Conservation (phyloP, 495 filamentous ascomycete genomes). For the Schizothecium vesticola region DNA sequence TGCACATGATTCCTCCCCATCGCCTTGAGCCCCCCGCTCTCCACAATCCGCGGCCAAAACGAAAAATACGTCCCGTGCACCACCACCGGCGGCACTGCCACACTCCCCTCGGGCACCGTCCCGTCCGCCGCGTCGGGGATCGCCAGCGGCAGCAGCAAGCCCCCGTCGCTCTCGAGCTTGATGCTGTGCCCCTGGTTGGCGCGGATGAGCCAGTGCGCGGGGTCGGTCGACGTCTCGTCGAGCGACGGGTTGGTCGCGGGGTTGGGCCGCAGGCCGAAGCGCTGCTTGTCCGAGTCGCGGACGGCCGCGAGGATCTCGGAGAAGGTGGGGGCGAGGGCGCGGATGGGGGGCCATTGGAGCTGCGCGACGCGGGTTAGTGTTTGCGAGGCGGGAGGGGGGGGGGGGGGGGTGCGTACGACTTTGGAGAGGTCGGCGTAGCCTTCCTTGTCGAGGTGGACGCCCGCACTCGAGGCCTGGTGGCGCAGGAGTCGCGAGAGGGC, state of each 20-base stretch:
- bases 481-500: slow-evolving; percentile 72
- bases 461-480: slow-evolving; percentile 76
- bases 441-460: slow-evolving; percentile 65
- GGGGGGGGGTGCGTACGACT: slow-evolving; percentile 56
- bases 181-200: slow-evolving; percentile 89
- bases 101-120: slow-evolving; percentile 8
- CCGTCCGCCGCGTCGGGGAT: slow-evolving; percentile 32
- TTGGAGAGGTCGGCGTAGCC: slow-evolving; percentile 76
- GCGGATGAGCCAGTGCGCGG: slow-evolving; percentile 76
- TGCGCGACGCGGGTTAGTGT: slow-evolving; percentile 26
- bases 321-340: slow-evolving; percentile 64
- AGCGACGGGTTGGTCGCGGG: slow-evolving; percentile 31
- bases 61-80: slow-evolving; percentile 85
- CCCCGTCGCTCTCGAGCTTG: slow-evolving; percentile 55
- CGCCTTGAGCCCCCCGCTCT: slow-evolving; percentile 64
- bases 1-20: slow-evolving; percentile 88
- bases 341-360: slow-evolving; percentile 66
- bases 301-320: slow-evolving; percentile 69
- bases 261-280: slow-evolving; percentile 60
- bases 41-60: slow-evolving; percentile 67
- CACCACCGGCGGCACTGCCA: slow-evolving; percentile 53
- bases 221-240: slow-evolving; percentile 37
- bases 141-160: slow-evolving; percentile 62
- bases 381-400: not conserved
- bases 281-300: slow-evolving; percentile 77